A percentile compares a stretch with the other conserved stretches of the same genome.
These are phyloP conservation scores for Trichoderma gracile DNA, from an alignment of 2,329 filamentous ascomycete genomes.

Conservation along the genomic window DNA sequence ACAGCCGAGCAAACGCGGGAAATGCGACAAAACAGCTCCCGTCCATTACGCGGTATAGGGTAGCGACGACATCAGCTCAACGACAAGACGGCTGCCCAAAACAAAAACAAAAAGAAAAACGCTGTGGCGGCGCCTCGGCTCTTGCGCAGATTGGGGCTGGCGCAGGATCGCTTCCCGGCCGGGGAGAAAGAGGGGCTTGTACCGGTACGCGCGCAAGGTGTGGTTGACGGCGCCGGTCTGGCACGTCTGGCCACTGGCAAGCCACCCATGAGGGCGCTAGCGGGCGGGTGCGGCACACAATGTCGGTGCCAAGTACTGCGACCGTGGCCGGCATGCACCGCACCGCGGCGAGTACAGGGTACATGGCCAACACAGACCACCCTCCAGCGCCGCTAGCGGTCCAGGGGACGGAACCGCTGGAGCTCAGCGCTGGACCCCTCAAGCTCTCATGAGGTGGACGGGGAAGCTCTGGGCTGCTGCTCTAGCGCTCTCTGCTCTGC, in stretches of 20 bases:
- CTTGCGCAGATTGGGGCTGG: conserved; percentile 2
- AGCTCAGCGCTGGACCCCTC: background rate
- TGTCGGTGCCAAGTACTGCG: no score
- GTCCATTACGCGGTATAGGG: background rate
- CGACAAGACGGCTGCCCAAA: no score
- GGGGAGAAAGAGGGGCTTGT: conserved; percentile 18
- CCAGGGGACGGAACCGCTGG: background rate
- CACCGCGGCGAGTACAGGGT: background rate
- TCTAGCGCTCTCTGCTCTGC: background rate
- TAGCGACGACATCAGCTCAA: no score
- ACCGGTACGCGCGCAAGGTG: conserved; percentile 16
- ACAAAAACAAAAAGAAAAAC: background rate
- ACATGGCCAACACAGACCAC: background rate
- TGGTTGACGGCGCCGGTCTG: conserved; percentile 11
- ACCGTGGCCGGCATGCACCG: background rate
- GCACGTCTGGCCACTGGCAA: conserved; percentile 1
- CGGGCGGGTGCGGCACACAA: conserved; percentile 8
- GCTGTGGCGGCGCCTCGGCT: conserved; percentile 4
- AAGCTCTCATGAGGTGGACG: background rate
- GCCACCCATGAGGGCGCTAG: background rate
- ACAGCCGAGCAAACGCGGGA: no score
- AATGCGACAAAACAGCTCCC: background rate
- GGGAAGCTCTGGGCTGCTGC: no score
- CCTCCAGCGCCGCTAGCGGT: background rate
- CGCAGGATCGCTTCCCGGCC: conserved; percentile 24